Conservation (phyloP, 108 stramenopile genomes). For the Pseudonitzschia multiseries region DNA sequence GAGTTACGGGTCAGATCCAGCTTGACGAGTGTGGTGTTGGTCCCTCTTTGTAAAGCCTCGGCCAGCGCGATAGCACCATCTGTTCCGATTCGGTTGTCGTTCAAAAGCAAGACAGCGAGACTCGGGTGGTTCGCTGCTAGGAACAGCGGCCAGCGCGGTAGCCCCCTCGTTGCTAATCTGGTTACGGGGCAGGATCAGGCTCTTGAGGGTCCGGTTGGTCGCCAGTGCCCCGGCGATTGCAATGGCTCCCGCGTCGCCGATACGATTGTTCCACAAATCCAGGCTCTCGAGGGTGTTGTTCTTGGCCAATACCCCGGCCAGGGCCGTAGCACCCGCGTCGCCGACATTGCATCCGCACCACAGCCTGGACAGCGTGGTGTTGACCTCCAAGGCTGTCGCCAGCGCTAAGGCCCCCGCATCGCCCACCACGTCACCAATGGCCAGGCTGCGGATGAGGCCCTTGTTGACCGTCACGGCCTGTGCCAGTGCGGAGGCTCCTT, state of each 20-base stretch:
- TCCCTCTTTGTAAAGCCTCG: not conserved
- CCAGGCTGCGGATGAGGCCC: too few relatives aligned
- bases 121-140: too few relatives aligned
- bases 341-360: not conserved
- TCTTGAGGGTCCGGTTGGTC: not conserved
- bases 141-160: too few relatives aligned
- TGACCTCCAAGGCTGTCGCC: too few relatives aligned
- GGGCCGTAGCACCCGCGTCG: not conserved
- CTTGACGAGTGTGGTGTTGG: not conserved
- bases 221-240: not conserved
- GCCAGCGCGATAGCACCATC: slow-evolving; percentile 4
- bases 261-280: not conserved
- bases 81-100: not conserved
- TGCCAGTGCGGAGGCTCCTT: not conserved
- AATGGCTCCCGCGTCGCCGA: not conserved
- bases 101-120: not conserved
- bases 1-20: too few relatives aligned
- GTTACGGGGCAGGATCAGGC: too few relatives aligned
- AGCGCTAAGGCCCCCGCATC: not conserved
- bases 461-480: too few relatives aligned
- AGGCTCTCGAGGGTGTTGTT: not conserved
- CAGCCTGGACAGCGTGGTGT: not conserved
- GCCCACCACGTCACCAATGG: not conserved
- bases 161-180: too few relatives aligned
- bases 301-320: not conserved